Evolutionary conservation across 805 yeast species (phyloP).

Genomic region (Pachysolen tannophilus): DNA sequence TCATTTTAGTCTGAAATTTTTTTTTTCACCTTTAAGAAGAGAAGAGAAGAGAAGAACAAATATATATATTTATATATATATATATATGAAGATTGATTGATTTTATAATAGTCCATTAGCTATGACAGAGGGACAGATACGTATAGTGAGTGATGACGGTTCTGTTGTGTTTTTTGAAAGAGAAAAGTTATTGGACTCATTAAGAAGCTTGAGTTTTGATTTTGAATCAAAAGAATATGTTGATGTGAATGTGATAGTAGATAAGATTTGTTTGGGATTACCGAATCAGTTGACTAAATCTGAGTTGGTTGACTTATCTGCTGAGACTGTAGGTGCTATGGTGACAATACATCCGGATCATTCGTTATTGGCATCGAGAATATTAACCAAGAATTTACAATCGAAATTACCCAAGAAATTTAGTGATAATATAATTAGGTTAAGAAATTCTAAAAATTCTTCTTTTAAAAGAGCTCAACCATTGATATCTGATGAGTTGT

Average conservation of each 20-base stretch:
- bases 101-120: too few species aligned
- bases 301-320: slow-evolving; percentile 74
- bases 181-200: too few species aligned
- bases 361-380: slow-evolving; percentile 90
- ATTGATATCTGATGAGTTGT: slow-evolving; percentile 62
- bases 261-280: slow-evolving; percentile 52
- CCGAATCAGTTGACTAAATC: slow-evolving; percentile 92
- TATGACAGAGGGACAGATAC: too few species aligned
- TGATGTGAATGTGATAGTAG: not conserved
- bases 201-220: not conserved
- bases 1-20: too few species aligned
- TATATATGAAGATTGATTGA: too few species aligned
- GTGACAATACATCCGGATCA: slow-evolving; percentile 98
- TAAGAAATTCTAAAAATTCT: not conserved
- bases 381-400: slow-evolving; percentile 90
- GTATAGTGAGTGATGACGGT: too few species aligned
- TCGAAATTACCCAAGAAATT: slow-evolving; percentile 88
- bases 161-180: too few species aligned
- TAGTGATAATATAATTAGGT: slow-evolving; percentile 61
- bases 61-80: too few species aligned
- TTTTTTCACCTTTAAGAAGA: too few species aligned
- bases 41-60: too few species aligned
- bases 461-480: slow-evolving; percentile 43
- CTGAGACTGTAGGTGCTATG: slow-evolving; percentile 97
- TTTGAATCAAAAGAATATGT: not conserved